A percentile compares a stretch with the other conserved stretches of the same genome.
Evolutionary conservation across 192 early-diverging fungal species (phyloP).

Genomic region (Rhizophagus prolifer): DNA sequence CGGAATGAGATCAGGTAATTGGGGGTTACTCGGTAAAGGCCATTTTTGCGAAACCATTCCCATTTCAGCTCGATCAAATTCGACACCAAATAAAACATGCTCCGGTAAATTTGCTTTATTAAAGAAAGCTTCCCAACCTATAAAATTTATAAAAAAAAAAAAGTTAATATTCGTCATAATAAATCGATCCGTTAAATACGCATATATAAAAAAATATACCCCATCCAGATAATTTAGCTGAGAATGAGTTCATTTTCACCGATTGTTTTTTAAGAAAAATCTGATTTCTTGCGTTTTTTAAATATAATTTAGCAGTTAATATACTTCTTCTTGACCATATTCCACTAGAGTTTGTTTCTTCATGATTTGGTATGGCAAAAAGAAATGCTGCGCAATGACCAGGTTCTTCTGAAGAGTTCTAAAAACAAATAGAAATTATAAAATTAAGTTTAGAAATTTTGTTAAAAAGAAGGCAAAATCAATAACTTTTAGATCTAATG

Average conservation of each 20-base stretch:
- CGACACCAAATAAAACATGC: conserved; percentile 24
- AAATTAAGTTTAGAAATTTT: background rate
- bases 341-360: background rate
- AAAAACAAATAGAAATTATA: background rate
- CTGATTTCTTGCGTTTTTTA: conserved; percentile 21
- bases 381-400: conserved; percentile 23
- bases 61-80: conserved; percentile 21
- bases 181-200: background rate
- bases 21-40: conserved; percentile 11
- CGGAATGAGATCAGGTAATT: background rate
- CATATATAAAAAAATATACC: background rate
- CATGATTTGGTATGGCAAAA: conserved; percentile 24
- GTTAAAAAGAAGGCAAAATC: background rate
- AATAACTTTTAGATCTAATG: background rate
- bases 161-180: background rate
- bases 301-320: conserved; percentile 16
- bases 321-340: conserved; percentile 6
- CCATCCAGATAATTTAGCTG: conserved; percentile 26
- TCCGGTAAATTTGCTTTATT: conserved; percentile 18
- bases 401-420: conserved; percentile 18
- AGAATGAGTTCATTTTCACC: conserved; percentile 26
- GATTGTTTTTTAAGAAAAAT: conserved; percentile 1
- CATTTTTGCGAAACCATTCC: conserved; percentile 15
- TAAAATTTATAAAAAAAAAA: background rate
- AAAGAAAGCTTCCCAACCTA: conserved; percentile 25